Evolutionary conservation across 768 basidiomycete genomes (phyloP).

Genomic region (Boletus pseudo-olivaceus): DNA sequence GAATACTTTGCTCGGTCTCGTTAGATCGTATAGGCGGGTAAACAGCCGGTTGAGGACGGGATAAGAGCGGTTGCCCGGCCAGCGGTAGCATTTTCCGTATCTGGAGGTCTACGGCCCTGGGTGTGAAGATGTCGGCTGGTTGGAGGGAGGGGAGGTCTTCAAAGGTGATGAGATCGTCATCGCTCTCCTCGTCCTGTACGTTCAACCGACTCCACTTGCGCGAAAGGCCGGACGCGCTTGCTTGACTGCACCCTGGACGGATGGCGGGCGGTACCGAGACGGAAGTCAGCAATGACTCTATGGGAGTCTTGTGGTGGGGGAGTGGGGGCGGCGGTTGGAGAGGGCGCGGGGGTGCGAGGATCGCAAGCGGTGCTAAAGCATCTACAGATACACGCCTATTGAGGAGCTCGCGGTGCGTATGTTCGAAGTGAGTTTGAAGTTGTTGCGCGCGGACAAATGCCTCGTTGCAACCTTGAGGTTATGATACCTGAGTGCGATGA

Average conservation of each 20-base stretch:
- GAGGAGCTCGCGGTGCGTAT: constrained; percentile 21
- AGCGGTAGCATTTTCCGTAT: constrained; percentile 9
- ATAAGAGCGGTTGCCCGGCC: constrained; percentile 10
- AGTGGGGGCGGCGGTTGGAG: constrained; percentile 19
- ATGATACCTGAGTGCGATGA: constrained; percentile 2
- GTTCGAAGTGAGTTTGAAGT: constrained; percentile 24
- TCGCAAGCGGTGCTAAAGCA: constrained; percentile 19
- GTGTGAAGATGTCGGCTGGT: not conserved
- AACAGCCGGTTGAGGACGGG: constrained; percentile 21
- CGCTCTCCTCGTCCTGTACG: constrained; percentile 20
- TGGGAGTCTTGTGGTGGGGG: not conserved
- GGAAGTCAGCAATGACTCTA: not conserved
- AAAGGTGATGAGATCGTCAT: constrained; percentile 17
- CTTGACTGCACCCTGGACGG: constrained; percentile 8
- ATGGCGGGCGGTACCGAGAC: constrained; percentile 11
- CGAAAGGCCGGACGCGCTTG: constrained; percentile 10
- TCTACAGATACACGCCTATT: constrained; percentile 4
- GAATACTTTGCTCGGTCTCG: constrained; percentile 15
- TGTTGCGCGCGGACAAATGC: constrained; percentile 25
- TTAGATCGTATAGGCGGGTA: constrained; percentile 13
- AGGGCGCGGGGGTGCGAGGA: constrained; percentile 15
- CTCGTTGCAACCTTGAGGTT: constrained; percentile 21
- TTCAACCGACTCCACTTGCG: constrained; percentile 34
- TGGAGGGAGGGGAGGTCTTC: constrained; percentile 16
- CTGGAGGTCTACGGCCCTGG: constrained; percentile 4